A percentile compares a stretch with the other conserved stretches of the same genome.
phyloP scores from a whole-genome alignment of 2,329 filamentous ascomycete genomes.

The Colletotrichum sp. region DNA sequence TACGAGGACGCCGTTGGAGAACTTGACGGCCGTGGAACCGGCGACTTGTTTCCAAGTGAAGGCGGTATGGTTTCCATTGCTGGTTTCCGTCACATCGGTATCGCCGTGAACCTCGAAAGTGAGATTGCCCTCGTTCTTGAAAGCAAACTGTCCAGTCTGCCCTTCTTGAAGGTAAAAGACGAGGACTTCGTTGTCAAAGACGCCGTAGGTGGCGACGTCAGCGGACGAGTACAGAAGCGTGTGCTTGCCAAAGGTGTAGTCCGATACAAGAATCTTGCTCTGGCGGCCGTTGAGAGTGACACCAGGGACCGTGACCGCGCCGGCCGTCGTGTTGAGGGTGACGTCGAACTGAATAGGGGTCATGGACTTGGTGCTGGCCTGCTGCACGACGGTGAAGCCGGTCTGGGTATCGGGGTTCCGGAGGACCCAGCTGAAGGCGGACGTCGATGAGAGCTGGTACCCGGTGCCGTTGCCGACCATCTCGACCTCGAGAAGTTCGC shows the following conservation, averaged over 20 bases:
- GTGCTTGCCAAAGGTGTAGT: conserved; percentile 66
- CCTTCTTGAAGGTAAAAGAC: conserved; percentile 67
- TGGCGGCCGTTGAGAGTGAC: conserved; percentile 67
- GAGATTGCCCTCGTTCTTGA: conserved; percentile 40
- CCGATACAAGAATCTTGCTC: conserved; percentile 70
- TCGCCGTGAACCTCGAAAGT: conserved; percentile 41
- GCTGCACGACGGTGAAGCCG: conserved; percentile 56
- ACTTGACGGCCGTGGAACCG: conserved; percentile 54
- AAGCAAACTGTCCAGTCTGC: conserved; percentile 65
- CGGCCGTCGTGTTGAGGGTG: conserved; percentile 51
- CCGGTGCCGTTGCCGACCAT: conserved; percentile 62
- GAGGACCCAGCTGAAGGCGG: conserved; percentile 56
- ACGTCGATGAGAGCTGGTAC: conserved; percentile 32
- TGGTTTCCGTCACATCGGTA: conserved; percentile 5
- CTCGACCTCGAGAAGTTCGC: conserved; percentile 53
- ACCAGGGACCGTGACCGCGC: conserved; percentile 44
- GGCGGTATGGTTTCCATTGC: conserved; percentile 25
- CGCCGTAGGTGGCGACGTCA: conserved; percentile 72
- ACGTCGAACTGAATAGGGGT: conserved; percentile 50
- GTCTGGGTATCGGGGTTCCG: conserved; percentile 54
- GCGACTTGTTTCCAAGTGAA: conserved; percentile 54
- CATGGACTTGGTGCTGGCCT: conserved; percentile 48
- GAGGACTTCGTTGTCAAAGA: conserved; percentile 60
- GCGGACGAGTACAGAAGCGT: conserved; percentile 73
- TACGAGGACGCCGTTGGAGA: conserved; percentile 55